These are phyloP conservation scores for Senecio squalidus DNA, from an alignment of 140 eudicot species.

Conservation along the genomic window DNA sequence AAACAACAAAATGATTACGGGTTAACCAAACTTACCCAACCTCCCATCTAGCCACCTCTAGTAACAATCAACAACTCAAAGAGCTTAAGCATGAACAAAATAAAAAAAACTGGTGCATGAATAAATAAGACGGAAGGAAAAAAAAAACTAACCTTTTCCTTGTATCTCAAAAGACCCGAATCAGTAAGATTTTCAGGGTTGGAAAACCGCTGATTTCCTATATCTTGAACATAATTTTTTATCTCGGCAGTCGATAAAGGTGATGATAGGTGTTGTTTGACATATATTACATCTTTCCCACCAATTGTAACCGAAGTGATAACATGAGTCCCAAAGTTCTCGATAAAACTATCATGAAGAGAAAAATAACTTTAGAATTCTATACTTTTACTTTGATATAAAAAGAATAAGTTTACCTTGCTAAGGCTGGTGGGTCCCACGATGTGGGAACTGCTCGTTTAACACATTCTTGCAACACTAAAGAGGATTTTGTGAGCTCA, in stretches of 20 bases:
- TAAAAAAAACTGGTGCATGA: background rate
- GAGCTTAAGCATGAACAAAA: background rate
- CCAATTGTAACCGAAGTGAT: conserved; percentile 86
- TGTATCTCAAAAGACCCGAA: conserved; percentile 70
- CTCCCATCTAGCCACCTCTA: conserved; percentile 11
- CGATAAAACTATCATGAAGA: conserved; percentile 63
- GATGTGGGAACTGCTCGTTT: conserved; percentile 67
- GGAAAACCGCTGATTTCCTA: conserved; percentile 74
- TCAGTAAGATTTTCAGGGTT: conserved; percentile 45
- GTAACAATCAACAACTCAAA: background rate
- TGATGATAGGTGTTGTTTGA: conserved; percentile 70
- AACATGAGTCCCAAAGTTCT: conserved; percentile 88
- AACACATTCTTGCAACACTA: conserved; percentile 57
- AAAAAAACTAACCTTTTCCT: conserved; percentile 62
- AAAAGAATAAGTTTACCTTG: conserved; percentile 44
- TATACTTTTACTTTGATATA: background rate
- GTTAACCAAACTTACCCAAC: background rate
- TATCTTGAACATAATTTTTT: conserved; percentile 73
- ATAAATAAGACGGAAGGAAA: background rate
- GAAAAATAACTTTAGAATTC: background rate
- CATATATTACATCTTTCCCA: conserved; percentile 88
- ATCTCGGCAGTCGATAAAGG: conserved; percentile 70
- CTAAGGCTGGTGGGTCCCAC: conserved; percentile 92
- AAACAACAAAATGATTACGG: background rate
- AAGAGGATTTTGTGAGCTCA: conserved; percentile 46